Evolutionary conservation across 169 alveolate genomes (phyloP).

Genomic region (Plasmodium falciparum): DNA sequence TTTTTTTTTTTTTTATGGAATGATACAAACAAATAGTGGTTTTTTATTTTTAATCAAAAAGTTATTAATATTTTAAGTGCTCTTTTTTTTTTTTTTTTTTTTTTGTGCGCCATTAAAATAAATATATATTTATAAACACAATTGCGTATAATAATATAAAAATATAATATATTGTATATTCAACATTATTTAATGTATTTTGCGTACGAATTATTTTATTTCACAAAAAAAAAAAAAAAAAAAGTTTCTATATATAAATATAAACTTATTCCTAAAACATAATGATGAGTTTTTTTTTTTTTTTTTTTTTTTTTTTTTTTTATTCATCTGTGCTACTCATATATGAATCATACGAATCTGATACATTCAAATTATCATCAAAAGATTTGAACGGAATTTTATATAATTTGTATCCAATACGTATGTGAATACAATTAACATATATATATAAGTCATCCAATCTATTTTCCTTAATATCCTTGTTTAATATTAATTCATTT

Average conservation of each 20-base stretch:
- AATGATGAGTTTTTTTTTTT: background rate
- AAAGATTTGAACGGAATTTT: constrained; percentile 35
- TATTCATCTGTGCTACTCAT: constrained; percentile 36
- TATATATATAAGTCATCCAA: constrained; percentile 44
- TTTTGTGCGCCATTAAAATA: no score
- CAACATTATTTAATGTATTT: no score
- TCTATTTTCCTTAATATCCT: background rate
- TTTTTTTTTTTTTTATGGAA: no score
- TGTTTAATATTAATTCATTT: constrained; percentile 10
- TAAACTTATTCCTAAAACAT: background rate
- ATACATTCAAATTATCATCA: constrained; percentile 1
- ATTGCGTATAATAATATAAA: no score
- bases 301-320: background rate
- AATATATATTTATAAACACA: no score
- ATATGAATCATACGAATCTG: constrained; percentile 31
- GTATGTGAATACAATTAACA: constrained; percentile 52
- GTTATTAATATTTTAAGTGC: no score
- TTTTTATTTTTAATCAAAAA: no score
- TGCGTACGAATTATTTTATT: no score
- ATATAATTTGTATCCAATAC: constrained; percentile 58
- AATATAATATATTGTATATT: no score
- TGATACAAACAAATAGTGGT: no score
- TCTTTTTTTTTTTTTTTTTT: no score
- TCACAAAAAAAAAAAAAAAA: background rate
- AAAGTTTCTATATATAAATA: background rate